phyloP scores from a whole-genome alignment of 2,329 filamentous ascomycete species.

The Nannizziopsis barbatae region DNA sequence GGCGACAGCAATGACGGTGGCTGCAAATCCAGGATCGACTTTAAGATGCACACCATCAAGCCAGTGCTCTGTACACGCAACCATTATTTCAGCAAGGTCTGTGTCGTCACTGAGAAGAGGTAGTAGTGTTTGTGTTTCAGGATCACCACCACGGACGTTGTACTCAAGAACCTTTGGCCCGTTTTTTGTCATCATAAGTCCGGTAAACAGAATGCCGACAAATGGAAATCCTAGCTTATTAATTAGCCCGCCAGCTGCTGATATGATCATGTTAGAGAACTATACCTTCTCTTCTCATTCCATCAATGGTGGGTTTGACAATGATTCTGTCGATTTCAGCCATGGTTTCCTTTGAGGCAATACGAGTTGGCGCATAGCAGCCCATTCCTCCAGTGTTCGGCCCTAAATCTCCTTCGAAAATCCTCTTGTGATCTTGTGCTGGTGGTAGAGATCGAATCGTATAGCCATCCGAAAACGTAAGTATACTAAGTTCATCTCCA shows the following conservation, averaged over 20 bases:
- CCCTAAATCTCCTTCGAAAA: slow-evolving; percentile 78
- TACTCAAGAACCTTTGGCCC: slow-evolving; percentile 83
- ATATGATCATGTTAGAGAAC: slow-evolving; percentile 40
- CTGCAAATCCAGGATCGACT: slow-evolving; percentile 59
- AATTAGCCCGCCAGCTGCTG: slow-evolving; percentile 38
- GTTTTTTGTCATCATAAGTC: slow-evolving; percentile 77
- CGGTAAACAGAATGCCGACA: slow-evolving; percentile 41
- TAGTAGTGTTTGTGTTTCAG: slow-evolving; percentile 78
- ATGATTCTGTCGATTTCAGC: slow-evolving; percentile 68
- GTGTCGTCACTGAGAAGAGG: slow-evolving; percentile 65
- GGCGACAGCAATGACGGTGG: slow-evolving; percentile 87
- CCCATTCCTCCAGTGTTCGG: slow-evolving; percentile 98
- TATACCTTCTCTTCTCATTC: slow-evolving; percentile 66
- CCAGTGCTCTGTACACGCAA: slow-evolving; percentile 66
- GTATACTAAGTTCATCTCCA: slow-evolving; percentile 82
- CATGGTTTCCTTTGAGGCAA: slow-evolving; percentile 63
- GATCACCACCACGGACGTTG: slow-evolving; percentile 86
- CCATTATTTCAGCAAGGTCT: slow-evolving; percentile 79
- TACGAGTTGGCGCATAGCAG: slow-evolving; percentile 83
- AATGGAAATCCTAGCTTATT: slow-evolving; percentile 29
- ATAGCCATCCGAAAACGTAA: slow-evolving; percentile 84
- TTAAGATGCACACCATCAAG: slow-evolving; percentile 59
- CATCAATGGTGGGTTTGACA: slow-evolving; percentile 78
- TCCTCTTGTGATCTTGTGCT: slow-evolving; percentile 93
- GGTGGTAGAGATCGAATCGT: slow-evolving; percentile 73